phyloP scores from a whole-genome alignment of 1,284 basidiomycete species.

The Leccinum pachyderme region DNA sequence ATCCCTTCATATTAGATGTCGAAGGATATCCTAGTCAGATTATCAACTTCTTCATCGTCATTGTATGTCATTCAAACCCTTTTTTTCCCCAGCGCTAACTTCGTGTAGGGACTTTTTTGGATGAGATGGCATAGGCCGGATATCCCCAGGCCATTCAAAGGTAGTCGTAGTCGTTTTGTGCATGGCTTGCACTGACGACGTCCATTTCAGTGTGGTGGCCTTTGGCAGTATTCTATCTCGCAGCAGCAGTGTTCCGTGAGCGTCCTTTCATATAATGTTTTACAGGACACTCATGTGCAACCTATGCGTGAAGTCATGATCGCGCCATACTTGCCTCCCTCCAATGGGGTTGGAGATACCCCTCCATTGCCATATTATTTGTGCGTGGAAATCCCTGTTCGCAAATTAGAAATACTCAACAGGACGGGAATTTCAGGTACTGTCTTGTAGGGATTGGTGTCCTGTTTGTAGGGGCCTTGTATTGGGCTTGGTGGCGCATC shows the following conservation, averaged over 20 bases:
- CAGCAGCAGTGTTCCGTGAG: slow-evolving; percentile 50
- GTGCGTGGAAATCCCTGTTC: slow-evolving; percentile 29
- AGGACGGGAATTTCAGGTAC: slow-evolving; percentile 37
- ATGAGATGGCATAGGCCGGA: slow-evolving; percentile 51
- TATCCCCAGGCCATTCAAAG: slow-evolving; percentile 54
- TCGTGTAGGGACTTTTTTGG: slow-evolving; percentile 44
- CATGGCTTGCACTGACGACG: neutral
- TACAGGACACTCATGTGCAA: neutral
- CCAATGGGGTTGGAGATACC: slow-evolving; percentile 54
- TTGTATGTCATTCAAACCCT: slow-evolving; percentile 31
- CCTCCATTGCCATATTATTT: slow-evolving; percentile 61
- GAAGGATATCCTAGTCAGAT: slow-evolving; percentile 58
- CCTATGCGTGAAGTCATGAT: slow-evolving; percentile 42
- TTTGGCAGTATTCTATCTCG: slow-evolving; percentile 54
- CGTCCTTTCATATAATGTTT: neutral
- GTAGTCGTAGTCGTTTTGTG: slow-evolving; percentile 22
- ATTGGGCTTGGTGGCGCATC: slow-evolving; percentile 56
- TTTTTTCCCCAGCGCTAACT: neutral
- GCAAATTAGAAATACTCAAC: neutral
- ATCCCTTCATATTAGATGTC: slow-evolving; percentile 56
- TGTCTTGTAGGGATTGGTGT: slow-evolving; percentile 55
- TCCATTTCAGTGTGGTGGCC: slow-evolving; percentile 52
- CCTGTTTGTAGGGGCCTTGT: slow-evolving; percentile 45
- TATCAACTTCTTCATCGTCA: slow-evolving; percentile 54
- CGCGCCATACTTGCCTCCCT: slow-evolving; percentile 54